Percentiles rank a stretch among this genome's conserved stretches.
Conservation (phyloP, 2,329 filamentous ascomycete species). For the Scortechinia acanthostroma region DNA sequence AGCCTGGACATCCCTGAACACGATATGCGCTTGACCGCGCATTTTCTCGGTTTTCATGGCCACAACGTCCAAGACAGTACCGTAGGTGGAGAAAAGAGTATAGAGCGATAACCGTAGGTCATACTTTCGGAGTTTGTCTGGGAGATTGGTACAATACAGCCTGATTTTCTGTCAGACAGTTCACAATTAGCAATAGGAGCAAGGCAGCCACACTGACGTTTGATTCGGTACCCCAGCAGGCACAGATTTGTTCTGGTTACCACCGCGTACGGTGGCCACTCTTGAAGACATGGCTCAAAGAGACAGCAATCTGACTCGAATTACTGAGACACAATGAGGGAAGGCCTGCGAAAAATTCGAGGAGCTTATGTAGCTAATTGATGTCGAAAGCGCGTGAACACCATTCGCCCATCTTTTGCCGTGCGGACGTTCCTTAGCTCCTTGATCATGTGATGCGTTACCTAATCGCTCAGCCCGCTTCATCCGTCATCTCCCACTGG, state of each 20-base stretch:
- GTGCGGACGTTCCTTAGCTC: too few species aligned
- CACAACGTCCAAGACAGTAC: constrained; percentile 84
- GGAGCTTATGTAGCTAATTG: too few species aligned
- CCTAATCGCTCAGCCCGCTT: background rate
- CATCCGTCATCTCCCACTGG: background rate
- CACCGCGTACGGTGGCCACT: background rate
- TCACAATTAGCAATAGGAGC: constrained; percentile 3
- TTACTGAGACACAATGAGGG: too few species aligned
- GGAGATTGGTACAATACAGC: constrained; percentile 81
- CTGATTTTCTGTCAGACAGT: background rate
- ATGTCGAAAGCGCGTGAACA: too few species aligned
- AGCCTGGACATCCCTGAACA: constrained; percentile 83
- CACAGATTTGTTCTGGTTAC: constrained; percentile 3
- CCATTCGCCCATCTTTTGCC: too few species aligned
- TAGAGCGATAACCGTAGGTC: constrained; percentile 84
- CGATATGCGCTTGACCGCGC: constrained; percentile 90
- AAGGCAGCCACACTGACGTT: constrained; percentile 46
- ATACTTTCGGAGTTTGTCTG: constrained; percentile 79
- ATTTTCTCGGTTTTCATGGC: constrained; percentile 84
- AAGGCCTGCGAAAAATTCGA: too few species aligned
- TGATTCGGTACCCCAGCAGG: constrained; percentile 55
- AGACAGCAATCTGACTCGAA: too few species aligned
- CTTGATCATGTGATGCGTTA: constrained; percentile 1
- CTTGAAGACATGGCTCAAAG: background rate
- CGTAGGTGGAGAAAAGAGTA: constrained; percentile 88